A percentile compares a stretch with the other conserved stretches of the same genome.
These are phyloP conservation scores for Fusarium sp. DNA, from an alignment of 2,329 filamentous ascomycete species.

Conservation along the genomic window DNA sequence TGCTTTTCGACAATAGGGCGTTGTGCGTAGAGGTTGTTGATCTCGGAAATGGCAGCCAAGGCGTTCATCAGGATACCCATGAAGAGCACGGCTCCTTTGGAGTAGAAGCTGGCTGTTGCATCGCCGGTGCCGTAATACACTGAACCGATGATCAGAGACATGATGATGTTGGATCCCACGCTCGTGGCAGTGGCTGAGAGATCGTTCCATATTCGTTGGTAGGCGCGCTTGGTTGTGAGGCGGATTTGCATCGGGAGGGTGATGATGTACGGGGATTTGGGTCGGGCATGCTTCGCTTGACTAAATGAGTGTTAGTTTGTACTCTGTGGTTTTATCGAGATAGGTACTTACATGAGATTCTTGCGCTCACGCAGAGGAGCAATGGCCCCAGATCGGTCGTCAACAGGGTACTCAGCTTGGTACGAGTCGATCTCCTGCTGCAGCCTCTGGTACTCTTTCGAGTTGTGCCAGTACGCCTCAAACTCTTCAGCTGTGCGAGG, in stretches of 20 bases:
- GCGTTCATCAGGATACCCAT: constrained; percentile 72
- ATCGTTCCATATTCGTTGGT: constrained; percentile 67
- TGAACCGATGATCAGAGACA: constrained; percentile 72
- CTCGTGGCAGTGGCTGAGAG: constrained; percentile 61
- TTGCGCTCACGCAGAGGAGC: constrained; percentile 63
- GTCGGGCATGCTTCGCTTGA: constrained; percentile 67
- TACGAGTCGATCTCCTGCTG: constrained; percentile 64
- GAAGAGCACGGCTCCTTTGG: constrained; percentile 70
- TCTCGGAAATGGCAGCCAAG: constrained; percentile 68
- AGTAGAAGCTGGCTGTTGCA: constrained; percentile 65
- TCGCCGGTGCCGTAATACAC: constrained; percentile 68
- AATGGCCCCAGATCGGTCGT: constrained; percentile 55
- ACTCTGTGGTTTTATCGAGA: fast-evolving
- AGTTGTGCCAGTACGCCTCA: constrained; percentile 62
- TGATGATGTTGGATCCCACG: constrained; percentile 63
- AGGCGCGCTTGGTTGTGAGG: constrained; percentile 64
- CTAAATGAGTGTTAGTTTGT: constrained; percentile 18
- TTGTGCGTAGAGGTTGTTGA: constrained; percentile 60
- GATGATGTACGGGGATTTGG: constrained; percentile 70
- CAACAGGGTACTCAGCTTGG: constrained; percentile 60
- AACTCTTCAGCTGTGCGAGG: constrained; percentile 80
- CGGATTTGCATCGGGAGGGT: constrained; percentile 66
- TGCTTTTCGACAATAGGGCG: constrained; percentile 65
- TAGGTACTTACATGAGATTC: constrained; percentile 47
- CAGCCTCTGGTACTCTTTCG: constrained; percentile 59